phyloP scores from a whole-genome alignment of 768 basidiomycete species.

The Lanmaoa rubissima region DNA sequence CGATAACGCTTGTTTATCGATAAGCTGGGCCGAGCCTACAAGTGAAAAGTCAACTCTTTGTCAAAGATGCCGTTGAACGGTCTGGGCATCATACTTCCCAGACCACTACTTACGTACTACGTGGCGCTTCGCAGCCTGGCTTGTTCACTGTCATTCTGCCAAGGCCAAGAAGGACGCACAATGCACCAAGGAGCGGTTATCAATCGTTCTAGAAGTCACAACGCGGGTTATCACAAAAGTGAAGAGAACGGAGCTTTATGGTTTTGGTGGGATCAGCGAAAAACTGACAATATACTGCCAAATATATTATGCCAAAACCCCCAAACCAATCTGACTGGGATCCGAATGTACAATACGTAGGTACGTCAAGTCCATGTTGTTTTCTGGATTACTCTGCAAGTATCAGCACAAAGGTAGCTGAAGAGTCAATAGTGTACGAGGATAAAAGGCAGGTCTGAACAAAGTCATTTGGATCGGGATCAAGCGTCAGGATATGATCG shows the following conservation, averaged over 20 bases:
- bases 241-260: not conserved
- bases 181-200: not conserved
- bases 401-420: conserved; percentile 7
- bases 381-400: conserved; percentile 36
- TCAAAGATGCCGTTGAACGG: not conserved
- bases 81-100: not conserved
- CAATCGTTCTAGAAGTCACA: not conserved
- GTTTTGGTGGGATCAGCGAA: not conserved
- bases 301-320: not conserved
- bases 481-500: not conserved
- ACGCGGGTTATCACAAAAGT: not conserved
- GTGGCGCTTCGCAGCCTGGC: too few relatives aligned
- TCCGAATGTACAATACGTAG: conserved; percentile 47
- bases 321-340: conserved; percentile 1
- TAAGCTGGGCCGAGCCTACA: not conserved
- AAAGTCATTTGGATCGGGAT: not conserved
- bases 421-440: conserved; percentile 13
- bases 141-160: not conserved
- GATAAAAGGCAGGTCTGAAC: conserved; percentile 11
- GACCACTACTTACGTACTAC: conserved; percentile 12
- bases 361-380: conserved; percentile 89
- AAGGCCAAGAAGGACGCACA: not conserved
- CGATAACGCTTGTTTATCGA: not conserved
- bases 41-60: not conserved
- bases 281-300: not conserved